Percentiles rank a stretch among this genome's conserved stretches.
These are phyloP conservation scores for Nitzschia inconspicua DNA, from an alignment of 108 stramenopile species.

Conservation along the genomic window DNA sequence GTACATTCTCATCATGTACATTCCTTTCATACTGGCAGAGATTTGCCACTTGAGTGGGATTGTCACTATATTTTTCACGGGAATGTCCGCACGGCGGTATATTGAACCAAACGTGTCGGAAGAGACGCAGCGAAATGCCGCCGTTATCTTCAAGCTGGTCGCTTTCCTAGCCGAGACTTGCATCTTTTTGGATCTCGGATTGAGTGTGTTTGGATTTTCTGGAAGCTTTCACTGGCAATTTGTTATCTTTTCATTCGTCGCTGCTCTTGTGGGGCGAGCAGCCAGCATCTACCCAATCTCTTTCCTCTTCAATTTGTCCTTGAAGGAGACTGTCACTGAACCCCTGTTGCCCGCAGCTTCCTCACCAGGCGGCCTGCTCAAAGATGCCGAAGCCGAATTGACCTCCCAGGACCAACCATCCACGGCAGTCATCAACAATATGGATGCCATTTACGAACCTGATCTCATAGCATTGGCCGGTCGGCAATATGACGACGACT, in stretches of 20 bases:
- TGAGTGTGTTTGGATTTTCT: conserved; percentile 45
- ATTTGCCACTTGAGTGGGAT: conserved; percentile 65
- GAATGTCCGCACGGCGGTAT: conserved; percentile 56
- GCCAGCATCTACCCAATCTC: conserved; percentile 59
- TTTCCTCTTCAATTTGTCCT: conserved; percentile 23
- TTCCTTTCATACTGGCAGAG: conserved; percentile 70
- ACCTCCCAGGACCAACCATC: too few species aligned
- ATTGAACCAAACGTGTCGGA: conserved; percentile 52
- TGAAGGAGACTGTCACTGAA: conserved; percentile 6
- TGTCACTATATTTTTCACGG: conserved; percentile 83
- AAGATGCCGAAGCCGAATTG: too few species aligned
- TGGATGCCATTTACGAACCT: too few species aligned
- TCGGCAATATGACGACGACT: not conserved
- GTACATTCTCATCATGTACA: conserved; percentile 62
- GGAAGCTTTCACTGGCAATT: conserved; percentile 41
- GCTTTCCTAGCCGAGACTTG: conserved; percentile 68
- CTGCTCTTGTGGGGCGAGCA: conserved; percentile 63
- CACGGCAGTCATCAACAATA: too few species aligned
- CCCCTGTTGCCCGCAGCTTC: not conserved
- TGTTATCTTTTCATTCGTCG: conserved; percentile 44
- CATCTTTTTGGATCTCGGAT: conserved; percentile 81
- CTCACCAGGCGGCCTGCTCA: too few species aligned
- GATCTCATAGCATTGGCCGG: too few species aligned
- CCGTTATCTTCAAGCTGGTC: conserved; percentile 42
- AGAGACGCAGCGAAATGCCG: conserved; percentile 33